Evolutionary conservation across 2,329 filamentous ascomycete species (phyloP), one percentile per base, ranked within the genome.

Genomic region (Epichloe gansuensis): DNA sequence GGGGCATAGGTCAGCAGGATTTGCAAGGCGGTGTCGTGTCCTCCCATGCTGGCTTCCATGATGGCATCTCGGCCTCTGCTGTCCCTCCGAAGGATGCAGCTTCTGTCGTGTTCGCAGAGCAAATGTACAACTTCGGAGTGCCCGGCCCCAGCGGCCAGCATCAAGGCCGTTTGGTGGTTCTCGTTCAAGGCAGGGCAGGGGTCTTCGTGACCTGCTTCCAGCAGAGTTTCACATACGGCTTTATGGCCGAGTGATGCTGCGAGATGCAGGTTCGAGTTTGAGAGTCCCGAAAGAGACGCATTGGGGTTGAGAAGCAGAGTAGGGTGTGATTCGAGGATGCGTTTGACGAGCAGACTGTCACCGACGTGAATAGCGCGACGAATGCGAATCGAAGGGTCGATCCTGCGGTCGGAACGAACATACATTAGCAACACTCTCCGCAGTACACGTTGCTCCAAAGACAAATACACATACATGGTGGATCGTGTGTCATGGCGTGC

Each of bases 191-290:
- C 85, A 34, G 90, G 81, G 48, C 82, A 81, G 5, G 76, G 77
- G n/a, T 73, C 66, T 66, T 95, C 88, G 66, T 95, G 89, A 53
- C 85, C 86, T 5, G 80, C 75, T n/a, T 78, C 72, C 56, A 94
- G 75, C 31, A 95, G 80, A 51, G 83, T 76, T 59, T 79, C 76
- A 64, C 81, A 84, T 60, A 93, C 84, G 46, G 82, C 72, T 7
- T 81, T 73, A 63, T 85, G 79, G 50, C 88, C 89, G 53, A 89
- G 75, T 7, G 80, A 80, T 11, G 86, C 86, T 44, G 89, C 87
- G 2, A 95, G 77, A 67, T 95, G 89, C 41, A 95, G 77, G 57
- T 82, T 89, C 2, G 88, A 91, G 71, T 94, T 93, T 66, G 85
- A 86, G 59, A 88, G 82, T 48, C 78, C 80, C 8, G 68, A 62